Conservation (phyloP, 2,329 filamentous ascomycete species). For the Teratosphaeriaceae sp. region DNA sequence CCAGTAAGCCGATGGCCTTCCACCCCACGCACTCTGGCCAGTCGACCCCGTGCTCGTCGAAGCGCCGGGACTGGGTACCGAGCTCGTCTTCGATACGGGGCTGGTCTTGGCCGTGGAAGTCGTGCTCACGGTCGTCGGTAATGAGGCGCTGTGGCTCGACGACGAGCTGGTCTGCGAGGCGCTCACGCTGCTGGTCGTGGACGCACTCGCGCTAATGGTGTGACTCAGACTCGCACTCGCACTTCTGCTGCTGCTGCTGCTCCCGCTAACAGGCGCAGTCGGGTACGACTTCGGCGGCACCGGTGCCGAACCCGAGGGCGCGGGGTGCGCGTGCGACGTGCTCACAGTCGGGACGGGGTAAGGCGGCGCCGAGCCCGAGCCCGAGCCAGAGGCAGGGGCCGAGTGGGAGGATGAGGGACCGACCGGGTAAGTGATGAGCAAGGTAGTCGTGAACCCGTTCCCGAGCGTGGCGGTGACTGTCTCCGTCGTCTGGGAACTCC, state of each 20-base stretch:
- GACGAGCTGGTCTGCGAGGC: not conserved
- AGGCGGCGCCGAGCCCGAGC: not conserved
- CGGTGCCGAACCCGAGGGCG: not conserved
- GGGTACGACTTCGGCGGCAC: not conserved
- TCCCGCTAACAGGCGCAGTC: not conserved
- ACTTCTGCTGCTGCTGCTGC: not conserved
- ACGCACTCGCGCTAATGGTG: no score
- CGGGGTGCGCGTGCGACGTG: not conserved
- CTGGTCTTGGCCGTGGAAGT: no score
- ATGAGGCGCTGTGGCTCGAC: not conserved
- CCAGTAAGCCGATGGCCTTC: not conserved
- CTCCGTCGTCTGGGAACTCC: conserved; percentile 1
- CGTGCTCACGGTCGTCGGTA: no score
- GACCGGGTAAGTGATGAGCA: not conserved
- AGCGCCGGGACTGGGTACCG: no score
- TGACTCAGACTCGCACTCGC: no score
- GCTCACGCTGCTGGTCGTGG: not conserved
- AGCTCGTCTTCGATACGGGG: no score
- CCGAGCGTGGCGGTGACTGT: conserved; percentile 2
- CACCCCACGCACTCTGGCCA: not conserved
- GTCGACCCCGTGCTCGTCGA: no score
- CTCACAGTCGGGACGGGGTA: not conserved
- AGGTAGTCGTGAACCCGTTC: conserved; percentile 1
- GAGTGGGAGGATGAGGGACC: not conserved
- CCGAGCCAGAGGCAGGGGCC: not conserved